phyloP scores from a whole-genome alignment of 148 eudicot genomes.

The Tetragonia tetragonoides region DNA sequence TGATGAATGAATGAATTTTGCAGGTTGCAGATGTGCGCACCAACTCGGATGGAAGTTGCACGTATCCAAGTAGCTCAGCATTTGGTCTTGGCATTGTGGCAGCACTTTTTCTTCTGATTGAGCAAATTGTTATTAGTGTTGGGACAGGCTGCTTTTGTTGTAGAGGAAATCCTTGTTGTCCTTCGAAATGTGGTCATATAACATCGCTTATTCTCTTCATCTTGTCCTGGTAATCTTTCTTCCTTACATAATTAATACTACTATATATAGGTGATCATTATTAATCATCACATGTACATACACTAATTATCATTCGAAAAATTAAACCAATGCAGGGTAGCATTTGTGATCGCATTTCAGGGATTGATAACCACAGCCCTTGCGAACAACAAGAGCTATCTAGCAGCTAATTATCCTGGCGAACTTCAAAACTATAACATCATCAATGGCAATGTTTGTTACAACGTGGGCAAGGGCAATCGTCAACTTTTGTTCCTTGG shows the following conservation, averaged over 20 bases:
- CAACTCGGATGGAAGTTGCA: neutral
- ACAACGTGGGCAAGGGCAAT: neutral
- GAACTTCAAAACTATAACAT: too few relatives aligned
- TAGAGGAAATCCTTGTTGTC: neutral
- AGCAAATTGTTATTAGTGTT: conserved; percentile 16
- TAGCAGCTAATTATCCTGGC: neutral
- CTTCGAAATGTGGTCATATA: neutral
- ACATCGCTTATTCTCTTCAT: conserved; percentile 14
- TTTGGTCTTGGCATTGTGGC: conserved; percentile 24
- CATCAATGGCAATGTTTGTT: neutral
- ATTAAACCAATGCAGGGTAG: neutral
- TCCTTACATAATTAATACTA: too few relatives aligned
- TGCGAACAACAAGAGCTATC: neutral
- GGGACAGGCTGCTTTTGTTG: conserved; percentile 28
- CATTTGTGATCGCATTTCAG: neutral
- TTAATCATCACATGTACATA: too few relatives aligned
- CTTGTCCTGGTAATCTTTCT: conserved; percentile 21
- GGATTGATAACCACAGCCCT: neutral
- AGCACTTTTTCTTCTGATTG: conserved; percentile 11
- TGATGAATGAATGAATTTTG: neutral
- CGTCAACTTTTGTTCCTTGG: conserved; percentile 16
- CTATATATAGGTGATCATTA: too few relatives aligned
- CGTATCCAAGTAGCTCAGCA: conserved; percentile 19
- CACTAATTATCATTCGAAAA: too few relatives aligned
- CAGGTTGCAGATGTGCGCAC: conserved; percentile 8